These are phyloP conservation scores for Candida chilensis DNA, from an alignment of 805 yeast species.

Conservation along the genomic window DNA sequence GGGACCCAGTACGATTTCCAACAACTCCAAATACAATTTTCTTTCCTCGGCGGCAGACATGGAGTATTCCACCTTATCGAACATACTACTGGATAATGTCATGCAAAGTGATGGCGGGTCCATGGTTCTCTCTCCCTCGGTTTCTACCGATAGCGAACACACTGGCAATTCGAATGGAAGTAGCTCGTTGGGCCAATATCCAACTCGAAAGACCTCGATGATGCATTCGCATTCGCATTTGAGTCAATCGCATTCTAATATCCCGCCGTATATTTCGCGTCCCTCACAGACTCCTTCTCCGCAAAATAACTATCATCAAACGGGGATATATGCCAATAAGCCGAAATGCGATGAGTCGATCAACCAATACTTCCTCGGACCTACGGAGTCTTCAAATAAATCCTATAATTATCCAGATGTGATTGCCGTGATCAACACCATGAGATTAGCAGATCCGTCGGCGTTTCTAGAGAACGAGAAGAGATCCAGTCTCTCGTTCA, in stretches of 20 bases:
- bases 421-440: slow-evolving; percentile 29
- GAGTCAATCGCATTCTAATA: no score
- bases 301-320: no score
- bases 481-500: slow-evolving; percentile 33
- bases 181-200: slow-evolving; percentile 1
- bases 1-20: background rate
- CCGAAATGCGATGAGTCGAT: slow-evolving; percentile 48
- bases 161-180: slow-evolving; percentile 6
- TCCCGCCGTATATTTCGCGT: slow-evolving; percentile 8
- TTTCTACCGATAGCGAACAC: slow-evolving; percentile 1
- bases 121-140: slow-evolving; percentile 2
- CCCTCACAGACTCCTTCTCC: slow-evolving; percentile 10
- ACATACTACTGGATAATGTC: slow-evolving; percentile 44
- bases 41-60: slow-evolving; percentile 64
- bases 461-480: slow-evolving; percentile 22
- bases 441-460: slow-evolving; percentile 29
- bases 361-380: slow-evolving; percentile 63
- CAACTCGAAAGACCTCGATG: background rate
- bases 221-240: no score
- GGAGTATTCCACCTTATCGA: slow-evolving; percentile 63
- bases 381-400: slow-evolving; percentile 27
- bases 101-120: slow-evolving; percentile 5
- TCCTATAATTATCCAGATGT: slow-evolving; percentile 52
- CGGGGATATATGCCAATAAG: slow-evolving; percentile 2
- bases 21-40: slow-evolving; percentile 30